These are phyloP conservation scores for Lophium mytilinum DNA, from an alignment of 495 filamentous ascomycete species.

Conservation along the genomic window DNA sequence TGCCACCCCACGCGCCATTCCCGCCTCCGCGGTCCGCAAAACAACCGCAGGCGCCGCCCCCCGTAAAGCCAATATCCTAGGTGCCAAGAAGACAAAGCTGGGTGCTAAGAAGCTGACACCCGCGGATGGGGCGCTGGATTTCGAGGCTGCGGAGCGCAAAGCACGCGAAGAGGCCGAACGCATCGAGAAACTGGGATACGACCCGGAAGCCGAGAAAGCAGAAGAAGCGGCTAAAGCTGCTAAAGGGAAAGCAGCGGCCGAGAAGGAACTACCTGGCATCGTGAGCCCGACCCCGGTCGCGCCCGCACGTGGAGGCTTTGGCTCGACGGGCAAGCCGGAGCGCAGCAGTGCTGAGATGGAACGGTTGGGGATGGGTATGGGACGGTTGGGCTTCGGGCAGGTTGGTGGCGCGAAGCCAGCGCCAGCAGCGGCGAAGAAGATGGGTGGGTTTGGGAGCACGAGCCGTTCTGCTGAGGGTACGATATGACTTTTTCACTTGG, in stretches of 20 bases:
- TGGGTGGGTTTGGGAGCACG: slow-evolving; percentile 66
- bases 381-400: slow-evolving; percentile 83
- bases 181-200: slow-evolving; percentile 96
- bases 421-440: slow-evolving; percentile 55
- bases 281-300: slow-evolving; percentile 67
- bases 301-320: slow-evolving; percentile 52
- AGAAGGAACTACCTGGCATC: slow-evolving; percentile 39
- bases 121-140: slow-evolving; percentile 72
- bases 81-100: slow-evolving; percentile 84
- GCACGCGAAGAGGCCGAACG: slow-evolving; percentile 96
- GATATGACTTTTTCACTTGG: slow-evolving; percentile 2
- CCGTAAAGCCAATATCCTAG: slow-evolving; percentile 75
- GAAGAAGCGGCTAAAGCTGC: slow-evolving; percentile 33
- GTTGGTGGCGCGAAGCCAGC: slow-evolving; percentile 56
- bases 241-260: slow-evolving; percentile 3
- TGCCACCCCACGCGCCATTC: slow-evolving; percentile 58
- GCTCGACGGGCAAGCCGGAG: slow-evolving; percentile 44
- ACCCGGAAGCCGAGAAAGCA: slow-evolving; percentile 69
- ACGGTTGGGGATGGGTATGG: slow-evolving; percentile 83
- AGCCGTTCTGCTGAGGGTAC: slow-evolving; percentile 65
- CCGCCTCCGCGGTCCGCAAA: slow-evolving; percentile 71
- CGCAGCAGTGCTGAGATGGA: slow-evolving; percentile 70
- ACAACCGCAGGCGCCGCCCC: slow-evolving; percentile 48
- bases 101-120: slow-evolving; percentile 78
- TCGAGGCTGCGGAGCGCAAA: slow-evolving; percentile 93